Evolutionary conservation across 345 rosid genomes (phyloP).

Genomic region (Eucalyptus erythrocorys): DNA sequence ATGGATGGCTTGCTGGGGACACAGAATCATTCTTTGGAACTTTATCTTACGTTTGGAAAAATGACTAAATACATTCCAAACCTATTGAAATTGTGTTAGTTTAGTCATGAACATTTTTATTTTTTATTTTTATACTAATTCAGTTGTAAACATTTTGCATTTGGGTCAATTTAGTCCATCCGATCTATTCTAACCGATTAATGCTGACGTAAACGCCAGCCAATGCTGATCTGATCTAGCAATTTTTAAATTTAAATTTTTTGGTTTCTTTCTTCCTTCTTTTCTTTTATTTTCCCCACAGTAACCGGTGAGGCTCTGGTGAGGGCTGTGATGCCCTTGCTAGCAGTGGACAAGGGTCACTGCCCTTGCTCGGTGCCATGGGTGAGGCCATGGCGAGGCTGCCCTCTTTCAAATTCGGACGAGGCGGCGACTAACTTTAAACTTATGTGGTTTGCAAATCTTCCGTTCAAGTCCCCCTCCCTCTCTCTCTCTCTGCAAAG

Average conservation of each 20-base stretch:
- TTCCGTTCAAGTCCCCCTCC: not conserved
- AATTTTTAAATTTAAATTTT: no score
- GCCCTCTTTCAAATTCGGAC: no score
- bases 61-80: accelerated
- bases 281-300: accelerated
- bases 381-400: no score
- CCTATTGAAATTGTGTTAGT: accelerated
- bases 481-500: no score
- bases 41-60: accelerated
- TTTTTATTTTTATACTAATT: accelerated
- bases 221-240: accelerated
- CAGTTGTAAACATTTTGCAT: accelerated
- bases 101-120: accelerated
- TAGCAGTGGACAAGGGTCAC: no score
- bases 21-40: not conserved
- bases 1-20: not conserved
- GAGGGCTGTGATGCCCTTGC: no score
- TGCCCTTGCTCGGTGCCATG: no score
- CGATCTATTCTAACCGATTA: accelerated
- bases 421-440: accelerated
- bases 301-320: accelerated
- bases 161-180: no score
- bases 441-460: no score
- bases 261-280: accelerated
- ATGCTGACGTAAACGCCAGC: accelerated